Base-by-base conservation (phyloP, 1,284 basidiomycete genomes). In the Paramarasmius palmivorus region DNA sequence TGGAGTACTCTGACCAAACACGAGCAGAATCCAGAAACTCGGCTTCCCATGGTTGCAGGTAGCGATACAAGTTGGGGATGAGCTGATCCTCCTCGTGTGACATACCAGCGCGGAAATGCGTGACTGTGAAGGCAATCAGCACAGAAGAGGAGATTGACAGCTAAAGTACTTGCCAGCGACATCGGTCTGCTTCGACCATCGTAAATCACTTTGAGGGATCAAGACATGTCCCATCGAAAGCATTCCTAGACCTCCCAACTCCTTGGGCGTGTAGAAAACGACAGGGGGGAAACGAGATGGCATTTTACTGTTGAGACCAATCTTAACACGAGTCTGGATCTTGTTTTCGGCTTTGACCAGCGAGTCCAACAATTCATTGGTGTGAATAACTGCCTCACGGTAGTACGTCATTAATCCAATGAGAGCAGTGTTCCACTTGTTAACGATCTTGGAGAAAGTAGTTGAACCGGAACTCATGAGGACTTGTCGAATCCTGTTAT, bases 1-100 rank as follows among this genome's bases (percentile, higher is more conserved):
- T 93, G 0, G 97, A 97, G 70, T 99, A 99, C 73, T 99, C 97
- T 2, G 92, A 93, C 97, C 97, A 99, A 25, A 99, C 97, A 59
- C 97, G 93, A 37, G 95, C 95, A 4, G 94, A 97, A 69, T 99
- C 97, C 59, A 97, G 73, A 77, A 99, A 99, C 71, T 99, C 97
- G 1, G 96, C 93, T 69, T 98, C 95, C 97, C 97, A 99, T 25
- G 96, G 96, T 67, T 98, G 93, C 20, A 99, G 83, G 73, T 99
- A 99, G 53, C 96, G 93, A 75, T 98, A 99, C 72, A 99, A 71
- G 72, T 98, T 98, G 35, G 96, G 96, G 67, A 98, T 98, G 38
- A 96, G 81, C 64, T 95, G 92, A 65, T 95, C 92, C 66, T 95
- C 92, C 65, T 97, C 93, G 62, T 95, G 93, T 15, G 90, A 90